A percentile compares a stretch with the other conserved stretches of the same genome.
These are phyloP conservation scores for Naematelia aurantialba DNA, from an alignment of 768 basidiomycete species.

Conservation along the genomic window DNA sequence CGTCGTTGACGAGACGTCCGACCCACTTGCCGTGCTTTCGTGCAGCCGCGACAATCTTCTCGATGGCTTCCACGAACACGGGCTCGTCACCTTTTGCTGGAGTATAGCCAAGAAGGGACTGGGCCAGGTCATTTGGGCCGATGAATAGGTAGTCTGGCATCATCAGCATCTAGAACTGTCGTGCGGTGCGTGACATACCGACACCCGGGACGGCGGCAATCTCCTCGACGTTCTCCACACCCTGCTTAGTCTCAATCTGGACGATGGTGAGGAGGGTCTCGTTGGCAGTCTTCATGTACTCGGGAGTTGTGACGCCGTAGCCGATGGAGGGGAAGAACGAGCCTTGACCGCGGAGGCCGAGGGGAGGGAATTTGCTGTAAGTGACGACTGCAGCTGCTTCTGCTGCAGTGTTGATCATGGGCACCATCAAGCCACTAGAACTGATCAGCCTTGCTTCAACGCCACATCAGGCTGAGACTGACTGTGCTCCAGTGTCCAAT, in stretches of 20 bases:
- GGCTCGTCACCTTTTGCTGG: slow-evolving; percentile 35
- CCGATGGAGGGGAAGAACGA: slow-evolving; percentile 21
- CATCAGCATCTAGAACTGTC: no score
- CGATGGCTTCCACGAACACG: slow-evolving; percentile 31
- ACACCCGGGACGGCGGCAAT: slow-evolving; percentile 60
- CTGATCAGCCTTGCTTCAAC: neutral
- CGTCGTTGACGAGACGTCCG: slow-evolving; percentile 35
- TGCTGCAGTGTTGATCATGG: slow-evolving; percentile 25
- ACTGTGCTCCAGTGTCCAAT: slow-evolving; percentile 34
- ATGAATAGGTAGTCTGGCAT: slow-evolving; percentile 34
- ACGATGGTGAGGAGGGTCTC: slow-evolving; percentile 59
- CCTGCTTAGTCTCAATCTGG: slow-evolving; percentile 64
- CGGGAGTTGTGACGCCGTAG: slow-evolving; percentile 21
- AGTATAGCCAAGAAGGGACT: slow-evolving; percentile 34
- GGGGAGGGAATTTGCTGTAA: slow-evolving; percentile 29
- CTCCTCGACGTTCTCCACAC: slow-evolving; percentile 58
- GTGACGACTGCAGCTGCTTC: slow-evolving; percentile 20
- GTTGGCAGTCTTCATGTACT: slow-evolving; percentile 54
- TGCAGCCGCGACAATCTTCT: slow-evolving; percentile 31
- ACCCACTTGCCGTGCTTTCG: slow-evolving; percentile 31
- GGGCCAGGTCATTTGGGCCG: slow-evolving; percentile 45
- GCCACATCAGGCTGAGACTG: neutral
- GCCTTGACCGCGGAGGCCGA: slow-evolving; percentile 21
- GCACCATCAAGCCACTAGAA: slow-evolving; percentile 14
- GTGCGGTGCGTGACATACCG: no score